Base-by-base conservation (phyloP, 176 grass and related monocot genomes). In the Aegilops speltoides region DNA sequence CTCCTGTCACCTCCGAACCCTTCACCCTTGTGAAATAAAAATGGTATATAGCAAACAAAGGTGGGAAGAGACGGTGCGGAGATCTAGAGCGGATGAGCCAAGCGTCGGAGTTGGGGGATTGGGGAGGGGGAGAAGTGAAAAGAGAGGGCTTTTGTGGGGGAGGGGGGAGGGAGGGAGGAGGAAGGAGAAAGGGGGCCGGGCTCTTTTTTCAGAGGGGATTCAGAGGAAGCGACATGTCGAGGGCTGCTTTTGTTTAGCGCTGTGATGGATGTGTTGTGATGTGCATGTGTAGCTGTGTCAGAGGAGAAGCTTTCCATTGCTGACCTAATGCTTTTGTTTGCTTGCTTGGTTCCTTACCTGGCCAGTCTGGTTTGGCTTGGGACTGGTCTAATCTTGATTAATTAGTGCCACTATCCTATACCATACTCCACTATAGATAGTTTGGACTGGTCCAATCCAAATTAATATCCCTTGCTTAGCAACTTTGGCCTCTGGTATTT, bases 81-180 rank as follows among this genome's bases (percentile, higher is more conserved):
- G 76, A 91, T 76, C 76, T 63, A 90, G 65, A 83, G 66, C 54
- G 24, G 80, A 87, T 50, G 76, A 84, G 62, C 66, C 89, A 79
- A 87, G 64, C 43, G 16, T 6, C 23, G 71, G 87, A 57, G 37
- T 1, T 50, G 32, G 48, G 68, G n/a, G 76, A 79, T 4, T 31
- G 57, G 40, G 22, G 75, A 38, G 15, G 12, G 12, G 13, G 64
- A 4, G 67, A 74, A 82, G 73, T 48, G 76, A 28, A 32, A 37
- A 24, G 84, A 63, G 17, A 74, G 63, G n/a, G 20, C 59, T 79
- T 87, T 56, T 9, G 31, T 52, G 20, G 4, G 4, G 22, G 1
- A 3, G 40, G 40, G 11, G 15, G 15, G 16, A 19, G 50, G 16
- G 15, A 5, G 16, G 52, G 8, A 2, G 20, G 52, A 19, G 8